Evolutionary conservation across 257 asterid species (phyloP).

Genomic region (Linderniella brevidens): DNA sequence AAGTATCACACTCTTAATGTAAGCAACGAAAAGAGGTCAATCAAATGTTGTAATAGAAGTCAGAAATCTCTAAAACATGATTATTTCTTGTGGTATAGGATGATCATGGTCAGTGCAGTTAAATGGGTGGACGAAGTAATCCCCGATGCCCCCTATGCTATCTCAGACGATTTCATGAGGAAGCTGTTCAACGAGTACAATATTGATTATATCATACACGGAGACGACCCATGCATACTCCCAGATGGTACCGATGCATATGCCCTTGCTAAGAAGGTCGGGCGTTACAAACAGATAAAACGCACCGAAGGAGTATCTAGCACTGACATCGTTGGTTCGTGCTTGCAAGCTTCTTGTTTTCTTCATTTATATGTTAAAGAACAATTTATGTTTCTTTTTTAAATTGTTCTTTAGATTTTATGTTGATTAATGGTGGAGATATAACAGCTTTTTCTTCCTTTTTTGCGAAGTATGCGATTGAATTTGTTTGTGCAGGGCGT

Average conservation of each 20-base stretch:
- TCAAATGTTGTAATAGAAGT: no score
- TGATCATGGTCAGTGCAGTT: slow-evolving; percentile 90
- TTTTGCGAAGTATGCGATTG: background rate
- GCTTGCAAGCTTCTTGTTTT: no score
- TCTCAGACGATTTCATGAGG: slow-evolving; percentile 88
- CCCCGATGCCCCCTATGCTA: slow-evolving; percentile 94
- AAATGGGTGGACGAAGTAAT: slow-evolving; percentile 98
- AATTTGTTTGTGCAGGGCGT: slow-evolving; percentile 33
- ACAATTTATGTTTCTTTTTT: slow-evolving; percentile 6
- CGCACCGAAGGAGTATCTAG: slow-evolving; percentile 97
- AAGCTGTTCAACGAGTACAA: slow-evolving; percentile 74
- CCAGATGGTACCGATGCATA: slow-evolving; percentile 94
- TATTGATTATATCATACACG: slow-evolving; percentile 84
- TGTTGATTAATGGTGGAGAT: no score
- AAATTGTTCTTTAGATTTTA: no score
- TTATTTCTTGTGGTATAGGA: slow-evolving; percentile 25
- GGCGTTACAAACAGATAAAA: slow-evolving; percentile 88
- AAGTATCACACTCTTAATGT: no score
- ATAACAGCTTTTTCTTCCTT: slow-evolving; percentile 4
- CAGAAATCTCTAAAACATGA: no score
- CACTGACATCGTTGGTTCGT: slow-evolving; percentile 73
- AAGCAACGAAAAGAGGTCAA: no score
- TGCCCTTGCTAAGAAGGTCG: slow-evolving; percentile 91
- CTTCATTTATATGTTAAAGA: no score
- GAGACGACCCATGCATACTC: slow-evolving; percentile 91